Evolutionary conservation across 495 filamentous ascomycete genomes (phyloP), one percentile per base, ranked within the genome.

Genomic region (Chaetomium tenue): DNA sequence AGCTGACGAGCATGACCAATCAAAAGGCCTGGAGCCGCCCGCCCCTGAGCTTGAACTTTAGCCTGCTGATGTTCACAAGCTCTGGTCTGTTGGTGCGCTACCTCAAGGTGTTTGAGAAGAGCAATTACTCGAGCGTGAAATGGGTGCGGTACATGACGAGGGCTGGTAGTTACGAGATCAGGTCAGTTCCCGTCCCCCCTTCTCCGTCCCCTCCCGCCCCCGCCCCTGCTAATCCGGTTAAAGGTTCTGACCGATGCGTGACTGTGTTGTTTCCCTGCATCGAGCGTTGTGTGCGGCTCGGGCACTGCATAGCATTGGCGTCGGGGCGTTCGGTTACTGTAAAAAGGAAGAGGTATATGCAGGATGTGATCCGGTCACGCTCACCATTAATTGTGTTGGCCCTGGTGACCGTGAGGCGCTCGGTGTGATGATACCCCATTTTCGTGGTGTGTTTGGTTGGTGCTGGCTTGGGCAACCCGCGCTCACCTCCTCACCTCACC

Each of bases 131-230:
- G 62, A 95, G 90, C 69, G 95, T 99, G 12, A 99, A 99, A 73
- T 99, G 95, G 95, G 95, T 99, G 68, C 80, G 95, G 70, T 99
- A 99, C 78, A 99, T 99, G 95, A 99, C 95, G 33, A 84, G 95
- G 54, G 95, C 93, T 20, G 89, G 89, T 18, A 89, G 84, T 73
- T 92, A 91, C 74, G 89, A 91, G 75, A 91, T 91, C 60, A 75
- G 89, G 85, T 91, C 53, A 58, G 77, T 73, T n/a, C 12, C 33
- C 26, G 3, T 15, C 22, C 33, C 26, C 16, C 18, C 46, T 51
- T 0, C 59, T 20, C 25, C 4, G 22, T 5, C 23, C 28, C 33
- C 26, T 16, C 51, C 8, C 5, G 46, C 65, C 65, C 28, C 6
- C 28, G 3, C 28, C 28, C 28, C 28, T 30, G 28, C 28, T 30